phyloP scores from a whole-genome alignment of 257 asterid genomes.

The Przewalskia tangutica region DNA sequence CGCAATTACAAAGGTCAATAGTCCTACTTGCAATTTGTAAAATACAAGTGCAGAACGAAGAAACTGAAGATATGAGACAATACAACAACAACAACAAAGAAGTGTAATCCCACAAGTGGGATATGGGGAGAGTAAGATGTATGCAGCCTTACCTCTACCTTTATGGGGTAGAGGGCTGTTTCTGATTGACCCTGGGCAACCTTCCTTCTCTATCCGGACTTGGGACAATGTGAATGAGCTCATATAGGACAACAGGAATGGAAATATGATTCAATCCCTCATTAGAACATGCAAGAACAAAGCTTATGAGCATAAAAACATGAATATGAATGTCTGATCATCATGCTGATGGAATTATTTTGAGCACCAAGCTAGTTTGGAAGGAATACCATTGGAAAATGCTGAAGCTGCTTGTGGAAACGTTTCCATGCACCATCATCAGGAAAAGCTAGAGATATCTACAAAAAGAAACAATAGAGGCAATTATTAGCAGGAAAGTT shows the following conservation, averaged over 20 bases:
- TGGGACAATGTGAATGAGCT: too few species aligned
- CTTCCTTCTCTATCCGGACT: too few species aligned
- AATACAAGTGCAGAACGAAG: background rate
- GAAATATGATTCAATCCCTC: background rate
- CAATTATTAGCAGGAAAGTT: background rate
- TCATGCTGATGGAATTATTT: background rate
- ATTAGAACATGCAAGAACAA: background rate
- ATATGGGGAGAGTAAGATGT: too few species aligned
- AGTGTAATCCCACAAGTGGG: too few species aligned
- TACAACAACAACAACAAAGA: too few species aligned
- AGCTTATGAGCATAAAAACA: background rate
- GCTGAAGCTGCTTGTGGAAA: slow-evolving; percentile 97
- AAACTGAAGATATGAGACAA: background rate
- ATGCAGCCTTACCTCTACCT: too few species aligned
- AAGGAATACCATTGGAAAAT: slow-evolving; percentile 79
- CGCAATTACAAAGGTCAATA: background rate
- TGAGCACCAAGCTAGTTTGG: slow-evolving; percentile 2
- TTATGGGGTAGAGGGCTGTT: too few species aligned
- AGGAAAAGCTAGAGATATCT: slow-evolving; percentile 96
- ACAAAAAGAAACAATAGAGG: slow-evolving; percentile 8
- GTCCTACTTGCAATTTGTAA: background rate
- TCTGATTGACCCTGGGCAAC: too few species aligned
- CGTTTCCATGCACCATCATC: slow-evolving; percentile 99
- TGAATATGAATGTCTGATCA: background rate
- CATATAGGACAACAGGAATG: background rate